Conservation (phyloP, 2,329 filamentous ascomycete species). For the Ophiocordyceps sinensis region DNA sequence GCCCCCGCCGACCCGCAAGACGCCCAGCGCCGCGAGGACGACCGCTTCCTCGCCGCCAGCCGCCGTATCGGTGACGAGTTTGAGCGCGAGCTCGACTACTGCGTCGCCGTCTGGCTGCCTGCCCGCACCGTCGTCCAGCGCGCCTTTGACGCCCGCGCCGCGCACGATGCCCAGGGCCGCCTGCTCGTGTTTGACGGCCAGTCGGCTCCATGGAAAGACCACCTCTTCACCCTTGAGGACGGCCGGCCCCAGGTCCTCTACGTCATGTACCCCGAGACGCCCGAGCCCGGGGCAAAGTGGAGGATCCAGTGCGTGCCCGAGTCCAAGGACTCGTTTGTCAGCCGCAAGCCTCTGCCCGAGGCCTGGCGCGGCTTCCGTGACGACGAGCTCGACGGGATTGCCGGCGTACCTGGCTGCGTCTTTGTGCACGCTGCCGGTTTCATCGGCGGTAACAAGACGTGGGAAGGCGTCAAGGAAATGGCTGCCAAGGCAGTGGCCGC, state of each 20-base stretch:
- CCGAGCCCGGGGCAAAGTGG: constrained; percentile 68
- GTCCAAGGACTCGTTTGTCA: constrained; percentile 74
- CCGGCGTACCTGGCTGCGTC: constrained; percentile 58
- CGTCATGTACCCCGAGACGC: constrained; percentile 80
- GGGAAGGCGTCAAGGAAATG: constrained; percentile 78
- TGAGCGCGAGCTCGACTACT: constrained; percentile 63
- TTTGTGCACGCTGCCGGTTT: constrained; percentile 94
- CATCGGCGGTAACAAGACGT: constrained; percentile 89
- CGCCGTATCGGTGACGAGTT: constrained; percentile 83
- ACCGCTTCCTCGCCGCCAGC: constrained; percentile 63
- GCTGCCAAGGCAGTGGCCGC: constrained; percentile 55
- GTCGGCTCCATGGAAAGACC: constrained; percentile 89
- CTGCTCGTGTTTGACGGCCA: constrained; percentile 67
- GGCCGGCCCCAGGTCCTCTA: constrained; percentile 54
- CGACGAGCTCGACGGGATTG: constrained; percentile 61
- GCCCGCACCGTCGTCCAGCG: constrained; percentile 64
- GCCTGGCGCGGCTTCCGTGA: constrained; percentile 86
- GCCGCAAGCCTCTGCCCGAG: constrained; percentile 80
- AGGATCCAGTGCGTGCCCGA: constrained; percentile 85
- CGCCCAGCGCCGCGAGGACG: constrained; percentile 65
- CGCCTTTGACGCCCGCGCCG: constrained; percentile 55
- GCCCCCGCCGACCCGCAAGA: constrained; percentile 30
- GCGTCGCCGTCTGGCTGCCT: constrained; percentile 67
- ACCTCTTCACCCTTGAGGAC: constrained; percentile 75
- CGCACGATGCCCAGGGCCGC: constrained; percentile 59